Conservation (phyloP, 163 green algal genomes). For the Scenedesmus sp. region DNA sequence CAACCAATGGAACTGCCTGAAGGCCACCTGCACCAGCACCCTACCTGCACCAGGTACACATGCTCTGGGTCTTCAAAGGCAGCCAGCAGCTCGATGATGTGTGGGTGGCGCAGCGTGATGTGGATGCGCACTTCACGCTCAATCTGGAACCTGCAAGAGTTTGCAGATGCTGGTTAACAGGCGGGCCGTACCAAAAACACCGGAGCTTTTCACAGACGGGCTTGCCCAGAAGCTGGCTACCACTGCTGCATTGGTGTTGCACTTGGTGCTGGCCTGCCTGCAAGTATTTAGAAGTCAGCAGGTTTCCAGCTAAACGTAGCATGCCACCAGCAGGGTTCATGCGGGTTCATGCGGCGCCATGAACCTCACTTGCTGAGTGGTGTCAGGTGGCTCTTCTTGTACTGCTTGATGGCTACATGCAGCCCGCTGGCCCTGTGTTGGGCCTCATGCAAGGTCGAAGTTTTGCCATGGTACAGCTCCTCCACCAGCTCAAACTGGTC, state of each 20-base stretch:
- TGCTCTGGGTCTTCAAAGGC: slow-evolving; percentile 83
- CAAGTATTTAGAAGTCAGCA: not conserved
- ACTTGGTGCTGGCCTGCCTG: not conserved
- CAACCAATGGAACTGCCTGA: too few species aligned
- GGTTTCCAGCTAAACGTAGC: not conserved
- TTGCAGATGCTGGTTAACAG: not conserved
- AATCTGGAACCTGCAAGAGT: slow-evolving; percentile 70
- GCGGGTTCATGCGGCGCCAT: too few species aligned
- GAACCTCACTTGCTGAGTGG: slow-evolving; percentile 76
- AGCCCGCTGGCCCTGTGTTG: slow-evolving; percentile 63
- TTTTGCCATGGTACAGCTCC: slow-evolving; percentile 87
- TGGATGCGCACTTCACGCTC: slow-evolving; percentile 87
- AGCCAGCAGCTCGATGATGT: slow-evolving; percentile 85
- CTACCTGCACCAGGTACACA: slow-evolving; percentile 78
- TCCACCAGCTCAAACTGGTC: slow-evolving; percentile 81
- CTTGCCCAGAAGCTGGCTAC: not conserved
- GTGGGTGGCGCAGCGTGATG: slow-evolving; percentile 73
- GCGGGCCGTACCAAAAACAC: not conserved
- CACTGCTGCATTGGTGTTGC: not conserved
- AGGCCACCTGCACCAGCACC: not conserved
- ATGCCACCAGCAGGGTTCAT: not conserved
- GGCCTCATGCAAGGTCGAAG: slow-evolving; percentile 79
- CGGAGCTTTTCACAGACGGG: not conserved
- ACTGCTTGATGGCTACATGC: slow-evolving; percentile 84
- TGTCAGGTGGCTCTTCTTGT: slow-evolving; percentile 85